A percentile compares a stretch with the other conserved stretches of the same genome.
Conservation (phyloP, 208 protist species). For the Trypanosomatidae sp. region DNA sequence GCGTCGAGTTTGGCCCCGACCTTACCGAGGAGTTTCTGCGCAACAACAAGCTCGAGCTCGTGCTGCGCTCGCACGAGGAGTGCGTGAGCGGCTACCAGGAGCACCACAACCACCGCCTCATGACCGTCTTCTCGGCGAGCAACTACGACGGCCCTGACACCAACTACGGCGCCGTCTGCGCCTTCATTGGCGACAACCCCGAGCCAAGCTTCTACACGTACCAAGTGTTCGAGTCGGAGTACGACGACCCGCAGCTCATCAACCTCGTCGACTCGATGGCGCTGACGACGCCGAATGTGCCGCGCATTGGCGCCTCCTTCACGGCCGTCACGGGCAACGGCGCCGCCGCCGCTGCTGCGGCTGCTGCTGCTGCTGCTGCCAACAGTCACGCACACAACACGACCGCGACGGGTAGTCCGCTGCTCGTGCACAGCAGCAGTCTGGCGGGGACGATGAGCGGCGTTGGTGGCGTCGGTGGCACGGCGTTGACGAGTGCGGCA, state of each 20-base stretch:
- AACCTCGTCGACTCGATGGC: constrained; percentile 37
- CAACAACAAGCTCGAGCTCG: constrained; percentile 87
- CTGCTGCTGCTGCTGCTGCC: no score
- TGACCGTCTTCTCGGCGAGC: constrained; percentile 97
- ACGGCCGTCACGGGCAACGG: no score
- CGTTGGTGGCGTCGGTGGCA: no score
- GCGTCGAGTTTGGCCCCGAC: constrained; percentile 91
- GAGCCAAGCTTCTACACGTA: constrained; percentile 68
- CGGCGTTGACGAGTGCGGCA: neutral
- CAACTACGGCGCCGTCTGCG: constrained; percentile 65
- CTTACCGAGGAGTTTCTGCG: constrained; percentile 89
- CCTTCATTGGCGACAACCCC: constrained; percentile 57
- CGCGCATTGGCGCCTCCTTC: constrained; percentile 19
- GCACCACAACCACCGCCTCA: constrained; percentile 83
- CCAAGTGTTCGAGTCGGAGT: constrained; percentile 62
- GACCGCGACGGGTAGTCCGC: neutral
- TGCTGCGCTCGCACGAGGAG: constrained; percentile 94
- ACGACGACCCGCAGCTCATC: constrained; percentile 40
- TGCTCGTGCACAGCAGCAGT: no score
- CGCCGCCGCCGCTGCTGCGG: no score
- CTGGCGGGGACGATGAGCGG: no score
- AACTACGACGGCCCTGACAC: constrained; percentile 94
- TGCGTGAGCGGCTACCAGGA: constrained; percentile 90
- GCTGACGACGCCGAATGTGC: constrained; percentile 12
- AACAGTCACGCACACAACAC: no score